Base-by-base conservation (phyloP, 2,329 filamentous ascomycete species). In the Diplodia mutila region DNA sequence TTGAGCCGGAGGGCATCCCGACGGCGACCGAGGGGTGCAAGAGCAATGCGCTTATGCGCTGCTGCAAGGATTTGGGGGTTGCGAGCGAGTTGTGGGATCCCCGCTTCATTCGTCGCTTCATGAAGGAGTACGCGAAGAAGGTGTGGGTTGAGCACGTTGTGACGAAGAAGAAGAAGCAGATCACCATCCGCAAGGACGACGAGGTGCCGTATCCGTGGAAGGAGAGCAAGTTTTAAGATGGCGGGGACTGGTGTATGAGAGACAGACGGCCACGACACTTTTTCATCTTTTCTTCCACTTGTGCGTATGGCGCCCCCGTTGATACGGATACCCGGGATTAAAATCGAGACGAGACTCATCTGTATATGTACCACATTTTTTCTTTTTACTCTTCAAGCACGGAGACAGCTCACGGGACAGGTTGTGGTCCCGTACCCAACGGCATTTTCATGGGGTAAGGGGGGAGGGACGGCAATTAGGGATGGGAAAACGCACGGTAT, bases 81-180 rank as follows among this genome's bases (percentile, higher is more conserved):
- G 95, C 93, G 1, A 94, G 91, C 71, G 95, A 99, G 81, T 86
- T 99, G 23, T 99, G 95, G 95, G 95, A 99, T 81, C 95, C 95
- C 42, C 85, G 91, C 66, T 99, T 91, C 82, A 93, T 98, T 71
- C 88, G 91, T 73, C 87, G 86, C 73, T 99, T 93, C 82, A 91
- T 91, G 84, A 88, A 88, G 73, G 82, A 89, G 73, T 82, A 91
- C 75, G 90, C 89, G 67, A 88, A 90, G 73, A 91, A 97, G 84
- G 85, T 90, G 39, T 97, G 94, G 87, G 94, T 94, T 52, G 95
- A 98, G 84, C 93, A 99, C 81, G 83, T 87, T 52, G 82, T 85
- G 18, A 97, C 87, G 68, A 97, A 97, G 86, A 96, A 93, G 87
- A 92, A 90, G 86, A 90, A 89, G 77, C 93, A 93, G 84, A 88